Evolutionary conservation across 495 filamentous ascomycete genomes (phyloP), one percentile per base, ranked within the genome.

Genomic region (Penicillium ucsense): DNA sequence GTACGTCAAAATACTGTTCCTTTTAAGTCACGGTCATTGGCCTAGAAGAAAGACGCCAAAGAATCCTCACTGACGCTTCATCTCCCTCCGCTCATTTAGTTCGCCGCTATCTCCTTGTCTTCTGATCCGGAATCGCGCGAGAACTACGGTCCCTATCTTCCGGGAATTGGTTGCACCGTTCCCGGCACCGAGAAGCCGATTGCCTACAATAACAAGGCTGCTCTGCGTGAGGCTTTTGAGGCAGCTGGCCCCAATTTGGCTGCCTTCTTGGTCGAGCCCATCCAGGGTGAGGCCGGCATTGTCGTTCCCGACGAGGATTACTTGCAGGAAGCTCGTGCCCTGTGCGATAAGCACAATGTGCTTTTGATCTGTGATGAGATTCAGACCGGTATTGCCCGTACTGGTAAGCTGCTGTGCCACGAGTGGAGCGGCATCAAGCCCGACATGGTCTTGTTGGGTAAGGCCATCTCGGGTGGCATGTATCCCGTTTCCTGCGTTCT

Each of bases 311-410:
- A 89, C 57, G 87, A 91, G 33, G 81, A 83, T 63, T 99, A 99
- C 67, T 77, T 99, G 10, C 66, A 73, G 49, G 80, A 85, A 52
- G 88, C 85, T n/a, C 78, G 86, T 32, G 83, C 76, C 12, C 80
- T 97, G 20, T 99, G 92, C 75, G 86, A 88, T 65, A 84, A 92
- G 68, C 79, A 97, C 74, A 94, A 95, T 54, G 88, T 90, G 27
- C 80, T 99, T 33, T 63, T 99, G 53, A 95, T 99, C 61, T 95
- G 88, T 62, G 92, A 99, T 61, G 92, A 99, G 79, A 96, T 99
- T 60, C 92, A 99, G 67, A 99, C 94, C 28, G 83, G 91, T 54
- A 94, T 99, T 67, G 94, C 89, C 45, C 81, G 92, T 46, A 97
- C 94, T 9, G 92, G 92, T 28, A 84, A 84, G 56, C 82, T 99